A percentile compares a stretch with the other conserved stretches of the same genome.
phyloP scores from a whole-genome alignment of 176 grass and related monocot species.

The Secale cereale region DNA sequence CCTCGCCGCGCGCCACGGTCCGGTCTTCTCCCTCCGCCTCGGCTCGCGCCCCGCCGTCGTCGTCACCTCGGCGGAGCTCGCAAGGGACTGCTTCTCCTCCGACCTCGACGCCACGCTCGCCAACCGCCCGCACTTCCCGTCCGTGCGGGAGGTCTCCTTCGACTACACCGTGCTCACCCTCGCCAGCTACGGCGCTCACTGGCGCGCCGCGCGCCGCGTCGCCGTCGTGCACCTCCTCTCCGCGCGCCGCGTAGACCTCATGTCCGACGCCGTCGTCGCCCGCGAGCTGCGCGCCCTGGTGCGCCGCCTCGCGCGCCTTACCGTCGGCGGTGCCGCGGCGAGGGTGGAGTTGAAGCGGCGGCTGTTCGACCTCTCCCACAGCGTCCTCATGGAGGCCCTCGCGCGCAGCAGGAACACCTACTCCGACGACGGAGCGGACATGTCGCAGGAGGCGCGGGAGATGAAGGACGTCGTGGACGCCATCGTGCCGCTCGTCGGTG shows the following conservation, averaged over 20 bases:
- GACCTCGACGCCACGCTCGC: conserved; percentile 52
- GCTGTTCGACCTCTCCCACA: conserved; percentile 49
- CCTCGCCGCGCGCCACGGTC: conserved; percentile 44
- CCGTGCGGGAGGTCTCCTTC: conserved; percentile 12
- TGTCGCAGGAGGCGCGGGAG: conserved; percentile 32
- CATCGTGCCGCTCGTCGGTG: conserved; percentile 4
- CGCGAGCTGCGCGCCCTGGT: conserved; percentile 30
- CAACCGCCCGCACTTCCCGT: conserved; percentile 47
- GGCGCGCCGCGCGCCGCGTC: conserved; percentile 58
- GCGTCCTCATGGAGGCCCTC: conserved; percentile 53
- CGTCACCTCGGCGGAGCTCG: conserved; percentile 26
- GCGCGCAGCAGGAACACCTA: conserved; percentile 28
- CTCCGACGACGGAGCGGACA: conserved; percentile 29
- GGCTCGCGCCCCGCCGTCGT: conserved; percentile 48
- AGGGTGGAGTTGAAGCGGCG: conserved; percentile 48
- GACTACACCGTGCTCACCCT: conserved; percentile 25
- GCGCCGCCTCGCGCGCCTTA: conserved; percentile 24
- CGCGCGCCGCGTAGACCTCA: conserved; percentile 25
- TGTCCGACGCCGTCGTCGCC: not conserved
- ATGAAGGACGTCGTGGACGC: conserved; percentile 33
- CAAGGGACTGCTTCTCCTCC: conserved; percentile 62
- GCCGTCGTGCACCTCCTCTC: conserved; percentile 57
- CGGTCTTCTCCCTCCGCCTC: conserved; percentile 47
- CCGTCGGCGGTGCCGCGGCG: not conserved
- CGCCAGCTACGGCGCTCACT: conserved; percentile 40